phyloP scores from a whole-genome alignment of 2,329 filamentous ascomycete species.

The Colletotrichum orbiculare region DNA sequence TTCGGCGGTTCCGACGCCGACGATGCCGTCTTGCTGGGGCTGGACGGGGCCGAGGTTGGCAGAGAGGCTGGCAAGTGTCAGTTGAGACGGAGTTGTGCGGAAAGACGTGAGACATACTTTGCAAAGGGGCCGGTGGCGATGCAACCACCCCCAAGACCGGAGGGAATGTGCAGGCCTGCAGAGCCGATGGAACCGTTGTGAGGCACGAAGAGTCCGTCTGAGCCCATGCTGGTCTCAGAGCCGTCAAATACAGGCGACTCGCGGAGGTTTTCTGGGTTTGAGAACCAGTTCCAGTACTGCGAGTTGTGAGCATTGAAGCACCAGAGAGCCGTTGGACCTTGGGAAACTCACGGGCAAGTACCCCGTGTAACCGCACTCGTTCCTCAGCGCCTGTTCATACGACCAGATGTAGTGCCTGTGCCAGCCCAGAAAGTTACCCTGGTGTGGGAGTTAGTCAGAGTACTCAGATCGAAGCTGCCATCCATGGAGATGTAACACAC shows the following conservation, averaged over 20 bases:
- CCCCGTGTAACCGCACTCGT: slow-evolving; percentile 38
- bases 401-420: slow-evolving; percentile 28
- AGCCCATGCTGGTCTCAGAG: slow-evolving; percentile 49
- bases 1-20: background rate
- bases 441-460: background rate
- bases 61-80: slow-evolving; percentile 27
- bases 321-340: background rate
- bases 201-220: slow-evolving; percentile 48
- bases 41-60: slow-evolving; percentile 45
- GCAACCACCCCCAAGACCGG: slow-evolving; percentile 49
- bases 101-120: slow-evolving; percentile 2
- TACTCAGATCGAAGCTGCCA: background rate
- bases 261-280: background rate
- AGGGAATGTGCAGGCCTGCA: slow-evolving; percentile 41
- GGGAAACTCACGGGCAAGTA: slow-evolving; percentile 15
- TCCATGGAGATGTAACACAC: background rate
- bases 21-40: slow-evolving; percentile 28
- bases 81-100: rapidly evolving
- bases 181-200: slow-evolving; percentile 38
- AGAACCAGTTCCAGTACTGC: slow-evolving; percentile 40
- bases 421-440: slow-evolving; percentile 30
- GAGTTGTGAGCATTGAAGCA: slow-evolving; percentile 1
- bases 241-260: slow-evolving; percentile 53
- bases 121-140: slow-evolving; percentile 47
- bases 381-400: slow-evolving; percentile 26